These are phyloP conservation scores for Trichoderma arundinaceum DNA, from an alignment of 2,329 filamentous ascomycete species.

Conservation along the genomic window DNA sequence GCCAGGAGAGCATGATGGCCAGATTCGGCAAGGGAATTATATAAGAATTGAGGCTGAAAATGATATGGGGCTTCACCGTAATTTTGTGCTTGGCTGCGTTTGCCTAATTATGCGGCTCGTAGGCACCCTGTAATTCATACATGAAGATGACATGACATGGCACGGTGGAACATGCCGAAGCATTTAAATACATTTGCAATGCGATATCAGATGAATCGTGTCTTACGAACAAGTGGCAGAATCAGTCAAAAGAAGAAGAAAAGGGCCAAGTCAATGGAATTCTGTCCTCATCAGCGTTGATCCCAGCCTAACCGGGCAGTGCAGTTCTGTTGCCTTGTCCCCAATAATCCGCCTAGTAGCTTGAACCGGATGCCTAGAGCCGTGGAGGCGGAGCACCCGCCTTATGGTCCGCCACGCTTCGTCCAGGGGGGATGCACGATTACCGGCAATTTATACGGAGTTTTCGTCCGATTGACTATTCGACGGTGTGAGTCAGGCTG, in stretches of 20 bases:
- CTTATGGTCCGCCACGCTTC: no score
- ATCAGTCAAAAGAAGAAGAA: not conserved
- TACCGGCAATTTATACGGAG: no score
- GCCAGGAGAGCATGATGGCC: conserved; percentile 2
- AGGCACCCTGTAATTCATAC: not conserved
- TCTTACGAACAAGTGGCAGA: conserved; percentile 4
- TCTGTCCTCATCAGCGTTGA: not conserved
- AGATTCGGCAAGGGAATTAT: not conserved
- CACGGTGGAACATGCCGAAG: not conserved
- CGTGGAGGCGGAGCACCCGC: no score
- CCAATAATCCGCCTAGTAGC: not conserved
- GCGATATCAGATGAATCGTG: not conserved
- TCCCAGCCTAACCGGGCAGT: not conserved
- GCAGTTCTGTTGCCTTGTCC: not conserved
- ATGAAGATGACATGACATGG: not conserved
- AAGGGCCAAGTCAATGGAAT: not conserved
- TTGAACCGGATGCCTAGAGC: no score
- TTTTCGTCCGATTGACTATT: no score
- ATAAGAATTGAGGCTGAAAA: conserved; percentile 3
- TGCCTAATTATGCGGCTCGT: conserved; percentile 8
- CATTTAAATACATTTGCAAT: not conserved
- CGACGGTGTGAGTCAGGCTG: no score
- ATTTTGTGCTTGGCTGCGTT: not conserved
- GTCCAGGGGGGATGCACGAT: no score
- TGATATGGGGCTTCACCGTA: conserved; percentile 4